Percentiles rank a stretch among this genome's conserved stretches.
phyloP scores from a whole-genome alignment of 2,329 filamentous ascomycete genomes.

The Colletotrichum phormii region DNA sequence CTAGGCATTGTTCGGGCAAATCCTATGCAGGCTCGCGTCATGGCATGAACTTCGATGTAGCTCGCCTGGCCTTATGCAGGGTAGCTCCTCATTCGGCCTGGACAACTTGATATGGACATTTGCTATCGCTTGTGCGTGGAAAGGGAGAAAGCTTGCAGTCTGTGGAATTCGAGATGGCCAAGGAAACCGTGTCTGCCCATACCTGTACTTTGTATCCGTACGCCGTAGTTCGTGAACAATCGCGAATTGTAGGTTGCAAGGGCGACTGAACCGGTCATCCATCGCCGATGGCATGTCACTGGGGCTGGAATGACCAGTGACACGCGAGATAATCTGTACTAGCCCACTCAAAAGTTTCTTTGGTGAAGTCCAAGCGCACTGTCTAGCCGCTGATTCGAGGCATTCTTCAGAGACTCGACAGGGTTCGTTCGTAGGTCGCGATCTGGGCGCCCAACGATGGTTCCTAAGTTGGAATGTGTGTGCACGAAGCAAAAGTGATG shows the following conservation, averaged over 20 bases:
- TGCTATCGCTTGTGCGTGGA: not conserved
- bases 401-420: conserved; percentile 3
- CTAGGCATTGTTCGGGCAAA: not conserved
- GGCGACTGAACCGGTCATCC: conserved; percentile 13
- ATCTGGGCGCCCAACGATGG: conserved; percentile 7
- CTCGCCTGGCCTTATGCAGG: conserved; percentile 4
- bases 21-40: conserved; percentile 28
- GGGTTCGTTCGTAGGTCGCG: not conserved
- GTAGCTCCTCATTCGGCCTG: not conserved
- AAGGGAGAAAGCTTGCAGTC: not conserved
- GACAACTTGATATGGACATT: not conserved
- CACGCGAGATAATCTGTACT: conserved; percentile 2
- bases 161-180: not conserved
- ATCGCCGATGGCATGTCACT: conserved; percentile 14
- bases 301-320: conserved; percentile 1
- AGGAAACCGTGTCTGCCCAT: not conserved
- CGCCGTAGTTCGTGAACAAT: conserved; percentile 10
- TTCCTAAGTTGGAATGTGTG: not conserved
- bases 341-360: not conserved
- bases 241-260: conserved; percentile 9
- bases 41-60: conserved; percentile 7
- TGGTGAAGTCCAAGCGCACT: conserved; percentile 1
- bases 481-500: conserved; percentile 1
- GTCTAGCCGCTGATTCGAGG: conserved; percentile 2
- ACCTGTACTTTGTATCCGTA: not conserved